Evolutionary conservation across 257 asterid species (phyloP).

Genomic region (Solanum stenotomum): DNA sequence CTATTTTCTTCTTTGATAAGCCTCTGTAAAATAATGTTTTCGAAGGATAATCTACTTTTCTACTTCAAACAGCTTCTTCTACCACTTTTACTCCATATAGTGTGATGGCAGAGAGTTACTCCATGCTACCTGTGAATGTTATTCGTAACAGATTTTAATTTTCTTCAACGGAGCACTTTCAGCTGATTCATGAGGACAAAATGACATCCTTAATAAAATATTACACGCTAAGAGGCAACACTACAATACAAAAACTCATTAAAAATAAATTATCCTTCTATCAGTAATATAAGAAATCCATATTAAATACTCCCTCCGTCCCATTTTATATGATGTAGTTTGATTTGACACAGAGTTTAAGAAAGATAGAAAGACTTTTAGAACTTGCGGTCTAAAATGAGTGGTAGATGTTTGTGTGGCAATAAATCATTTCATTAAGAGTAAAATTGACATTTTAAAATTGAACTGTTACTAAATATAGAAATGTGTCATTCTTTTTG

Average conservation of each 20-base stretch:
- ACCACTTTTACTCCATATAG: background rate
- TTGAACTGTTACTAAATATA: background rate
- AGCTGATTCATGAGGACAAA: background rate
- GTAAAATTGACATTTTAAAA: background rate
- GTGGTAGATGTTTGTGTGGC: background rate
- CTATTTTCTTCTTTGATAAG: background rate
- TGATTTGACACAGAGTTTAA: background rate
- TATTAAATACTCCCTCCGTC: background rate
- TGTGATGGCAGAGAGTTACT: background rate
- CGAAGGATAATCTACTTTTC: background rate
- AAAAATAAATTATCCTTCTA: background rate
- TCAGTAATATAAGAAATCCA: background rate
- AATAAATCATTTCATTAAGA: background rate
- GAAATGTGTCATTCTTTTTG: background rate
- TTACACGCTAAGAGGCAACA: background rate
- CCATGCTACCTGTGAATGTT: background rate
- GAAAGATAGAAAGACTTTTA: background rate
- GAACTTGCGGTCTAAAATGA: background rate
- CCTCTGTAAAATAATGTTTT: background rate
- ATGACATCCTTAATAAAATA: background rate
- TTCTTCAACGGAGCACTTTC: background rate
- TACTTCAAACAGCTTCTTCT: background rate
- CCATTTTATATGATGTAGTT: background rate
- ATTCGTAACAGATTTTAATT: background rate
- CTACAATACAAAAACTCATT: background rate